Evolutionary conservation across 2,329 filamentous ascomycete species (phyloP), one percentile per base, ranked within the genome.

Genomic region (Pseudogymnoascus pannorum): DNA sequence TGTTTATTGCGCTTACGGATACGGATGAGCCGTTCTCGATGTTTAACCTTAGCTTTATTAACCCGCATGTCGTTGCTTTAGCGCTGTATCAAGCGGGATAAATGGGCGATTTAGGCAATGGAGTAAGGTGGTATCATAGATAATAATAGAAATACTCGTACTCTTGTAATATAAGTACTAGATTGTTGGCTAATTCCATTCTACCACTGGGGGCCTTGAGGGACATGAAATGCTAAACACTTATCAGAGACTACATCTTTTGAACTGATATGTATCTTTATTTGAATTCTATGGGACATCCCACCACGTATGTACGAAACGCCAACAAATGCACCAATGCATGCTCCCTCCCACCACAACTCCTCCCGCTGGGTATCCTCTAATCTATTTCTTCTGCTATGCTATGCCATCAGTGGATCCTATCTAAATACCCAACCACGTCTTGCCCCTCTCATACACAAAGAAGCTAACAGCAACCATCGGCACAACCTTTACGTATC

Each of bases 401-500:
- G 48, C 48, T 54, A 54, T 54, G 48, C 48, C 16, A 54, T 33
- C 26, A 54, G 48, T 11, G 20, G 48, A 54, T 54, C n/a, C n/a
- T 31, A 54, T 54, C 48, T 77, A 90, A 70, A 92, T 90, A 42
- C 85, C 86, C 66, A 92, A 75, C 66, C 79, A 75, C 48, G 76
- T 80, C 77, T 87, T 87, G 67, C 81, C 75, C 63, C 85, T 79
- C 73, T 87, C 85, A 68, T 87, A 87, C 14, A 83, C 84, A 70
- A 83, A 87, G 70, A 87, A 87, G 67, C 79, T 81, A 60, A 83
- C 79, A 11, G 94, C 94, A 26, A 78, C 85, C 90, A 99, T 88
- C 3, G 94, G 94, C 64, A 97, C 81, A 59, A 97, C 85, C 78
- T 99, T 99, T 70, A 92, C 84, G 74, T 97, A 99, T 6, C 94